Evolutionary conservation across 108 stramenopile species (phyloP), one percentile per base, ranked within the genome.

Genomic region (Ochromonas danica): DNA sequence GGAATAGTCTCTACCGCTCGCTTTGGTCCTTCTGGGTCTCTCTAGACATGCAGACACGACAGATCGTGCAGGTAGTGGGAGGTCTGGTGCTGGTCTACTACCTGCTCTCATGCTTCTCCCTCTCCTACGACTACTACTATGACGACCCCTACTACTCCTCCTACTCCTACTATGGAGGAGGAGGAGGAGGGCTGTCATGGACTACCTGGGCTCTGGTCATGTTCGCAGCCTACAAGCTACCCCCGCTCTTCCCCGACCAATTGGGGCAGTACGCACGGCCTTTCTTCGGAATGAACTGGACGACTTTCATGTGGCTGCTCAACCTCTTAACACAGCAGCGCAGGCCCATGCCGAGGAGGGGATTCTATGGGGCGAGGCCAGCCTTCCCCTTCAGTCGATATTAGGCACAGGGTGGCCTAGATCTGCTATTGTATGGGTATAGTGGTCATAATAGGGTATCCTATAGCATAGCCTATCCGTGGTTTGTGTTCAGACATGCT

Each of bases 111-210:
- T 22, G 51, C 51, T 17, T 10, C 22, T 10, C 17, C 17, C 10
- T 10, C 51, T 57, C 51, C 17, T 57, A 57, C 51, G 51, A 57
- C 22, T 57, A 57, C 22, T 57, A 57, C 22, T 22, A 10, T 17
- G 51, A 22, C 10, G 51, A 57, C 10, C 17, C 17, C 22, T 57
- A 57, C 22, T 57, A 57, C 51, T 57, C 51, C 51, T 57, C 51
- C 22, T n/a, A n/a, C n/a, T n/a, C n/a, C n/a, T n/a, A n/a, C n/a
- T n/a, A n/a, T n/a, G 51, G 51, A 57, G 10, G 22, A 17, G 51
- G 51, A 17, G 51, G 51, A 57, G 51, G 51, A 57, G 51, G 51
- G 22, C 22, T 57, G 51, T 57, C 51, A 57, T 57, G 51, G 51
- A 57, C 51, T 17, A 57, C 22, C 17, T 57, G 51, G 51, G 51